A percentile compares a stretch with the other conserved stretches of the same genome.
Conservation (phyloP, 495 filamentous ascomycete species). For the Talaromyces stipitatus region DNA sequence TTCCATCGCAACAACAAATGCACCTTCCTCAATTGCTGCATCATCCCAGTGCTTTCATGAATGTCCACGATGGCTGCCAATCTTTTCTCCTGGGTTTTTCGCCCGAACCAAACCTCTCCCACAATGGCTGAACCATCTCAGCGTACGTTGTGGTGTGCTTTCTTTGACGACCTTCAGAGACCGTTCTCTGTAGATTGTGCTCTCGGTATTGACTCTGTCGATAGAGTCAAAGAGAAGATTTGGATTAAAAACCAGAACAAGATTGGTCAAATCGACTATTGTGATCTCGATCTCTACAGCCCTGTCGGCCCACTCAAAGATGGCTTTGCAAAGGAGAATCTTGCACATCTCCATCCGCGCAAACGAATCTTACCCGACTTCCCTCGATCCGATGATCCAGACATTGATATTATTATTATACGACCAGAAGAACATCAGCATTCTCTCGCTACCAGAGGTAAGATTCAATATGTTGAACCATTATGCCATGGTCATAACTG, state of each 20-base stretch:
- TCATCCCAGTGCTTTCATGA: not conserved
- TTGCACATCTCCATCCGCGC: constrained; percentile 1
- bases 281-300: constrained; percentile 4
- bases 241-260: not conserved
- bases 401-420: constrained; percentile 3
- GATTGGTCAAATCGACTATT: not conserved
- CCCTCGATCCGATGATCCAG: no score
- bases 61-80: not conserved
- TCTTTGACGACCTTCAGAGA: not conserved
- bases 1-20: not conserved
- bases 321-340: not conserved
- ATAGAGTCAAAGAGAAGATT: not conserved
- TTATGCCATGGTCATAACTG: constrained; percentile 5
- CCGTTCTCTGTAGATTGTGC: not conserved
- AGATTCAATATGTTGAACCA: not conserved
- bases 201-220: constrained; percentile 2
- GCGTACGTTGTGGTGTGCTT: constrained; percentile 3
- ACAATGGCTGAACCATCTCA: not conserved
- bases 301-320: not conserved
- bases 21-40: not conserved
- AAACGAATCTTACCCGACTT: constrained; percentile 5
- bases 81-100: constrained; percentile 1
- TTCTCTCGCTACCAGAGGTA: not conserved
- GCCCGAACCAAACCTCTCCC: not conserved
- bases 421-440: constrained; percentile 3